These are phyloP conservation scores for Torrubiellomyces zombiae DNA, from an alignment of 2,329 filamentous ascomycete genomes.

Conservation along the genomic window DNA sequence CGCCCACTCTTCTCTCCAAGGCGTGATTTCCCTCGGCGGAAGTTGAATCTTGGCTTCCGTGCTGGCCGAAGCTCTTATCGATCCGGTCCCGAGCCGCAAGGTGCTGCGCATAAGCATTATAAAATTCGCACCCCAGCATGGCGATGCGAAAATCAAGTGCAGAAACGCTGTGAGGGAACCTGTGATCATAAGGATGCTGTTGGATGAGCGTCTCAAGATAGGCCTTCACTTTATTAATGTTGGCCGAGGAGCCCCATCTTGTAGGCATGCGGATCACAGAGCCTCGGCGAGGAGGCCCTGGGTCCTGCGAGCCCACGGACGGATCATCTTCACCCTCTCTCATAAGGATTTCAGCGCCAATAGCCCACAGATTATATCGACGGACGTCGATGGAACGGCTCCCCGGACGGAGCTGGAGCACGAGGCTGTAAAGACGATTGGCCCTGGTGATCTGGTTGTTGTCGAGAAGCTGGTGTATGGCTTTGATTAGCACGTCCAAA, in stretches of 20 bases:
- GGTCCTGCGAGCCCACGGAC: too few relatives aligned
- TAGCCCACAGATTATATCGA: slow-evolving; percentile 55
- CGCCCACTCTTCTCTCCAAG: too few relatives aligned
- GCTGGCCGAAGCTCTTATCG: slow-evolving; percentile 34
- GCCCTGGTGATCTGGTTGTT: slow-evolving; percentile 56
- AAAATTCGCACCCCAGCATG: slow-evolving; percentile 68
- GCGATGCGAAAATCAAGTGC: slow-evolving; percentile 68
- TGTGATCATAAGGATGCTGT: slow-evolving; percentile 54
- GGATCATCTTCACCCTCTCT: slow-evolving; percentile 28
- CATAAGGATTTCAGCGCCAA: slow-evolving; percentile 74
- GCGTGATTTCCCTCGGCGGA: too few relatives aligned
- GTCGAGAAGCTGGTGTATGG: slow-evolving; percentile 58
- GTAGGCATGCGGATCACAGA: slow-evolving; percentile 3
- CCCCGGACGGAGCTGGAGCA: slow-evolving; percentile 37
- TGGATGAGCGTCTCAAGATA: slow-evolving; percentile 71
- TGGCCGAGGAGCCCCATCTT: slow-evolving; percentile 27
- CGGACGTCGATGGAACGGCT: slow-evolving; percentile 47
- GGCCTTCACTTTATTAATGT: slow-evolving; percentile 25
- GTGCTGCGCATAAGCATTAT: slow-evolving; percentile 49
- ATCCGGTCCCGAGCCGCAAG: slow-evolving; percentile 21
- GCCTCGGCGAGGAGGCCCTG: not conserved
- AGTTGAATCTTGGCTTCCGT: too few relatives aligned
- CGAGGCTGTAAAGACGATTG: slow-evolving; percentile 55
- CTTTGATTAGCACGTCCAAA: slow-evolving; percentile 47
- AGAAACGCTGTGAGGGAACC: slow-evolving; percentile 39